These are phyloP conservation scores for Sporothrix inflata DNA, from an alignment of 2,329 filamentous ascomycete species.

Conservation along the genomic window DNA sequence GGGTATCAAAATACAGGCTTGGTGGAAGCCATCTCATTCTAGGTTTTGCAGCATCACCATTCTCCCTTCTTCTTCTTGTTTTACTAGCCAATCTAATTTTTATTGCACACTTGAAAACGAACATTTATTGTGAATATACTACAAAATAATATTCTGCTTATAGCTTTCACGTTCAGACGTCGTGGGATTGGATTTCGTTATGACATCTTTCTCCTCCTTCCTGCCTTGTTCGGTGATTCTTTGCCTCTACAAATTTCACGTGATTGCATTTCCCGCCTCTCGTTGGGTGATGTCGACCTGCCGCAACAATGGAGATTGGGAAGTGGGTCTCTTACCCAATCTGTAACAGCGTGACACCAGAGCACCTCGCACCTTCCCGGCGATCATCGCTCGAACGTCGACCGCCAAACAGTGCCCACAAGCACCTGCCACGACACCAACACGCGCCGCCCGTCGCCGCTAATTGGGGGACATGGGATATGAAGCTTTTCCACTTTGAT, in stretches of 20 bases:
- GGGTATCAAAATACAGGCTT: not conserved
- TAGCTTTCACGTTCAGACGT: not conserved
- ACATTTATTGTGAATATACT: not conserved
- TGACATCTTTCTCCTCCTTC: not conserved
- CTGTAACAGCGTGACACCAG: not conserved
- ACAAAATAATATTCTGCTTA: not conserved
- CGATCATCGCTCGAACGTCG: not conserved
- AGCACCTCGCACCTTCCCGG: not conserved
- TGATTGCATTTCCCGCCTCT: not conserved
- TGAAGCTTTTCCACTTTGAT: constrained; percentile 20
- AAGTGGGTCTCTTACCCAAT: constrained; percentile 16
- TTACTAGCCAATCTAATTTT: not conserved
- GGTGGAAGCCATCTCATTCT: not conserved
- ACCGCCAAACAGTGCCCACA: constrained; percentile 10
- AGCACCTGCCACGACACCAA: constrained; percentile 19
- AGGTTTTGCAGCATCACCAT: not conserved
- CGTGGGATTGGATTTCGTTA: not conserved
- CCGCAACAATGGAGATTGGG: not conserved
- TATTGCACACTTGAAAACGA: not conserved
- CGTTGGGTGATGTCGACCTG: not conserved
- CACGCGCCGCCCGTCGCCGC: not conserved
- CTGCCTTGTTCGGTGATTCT: not conserved
- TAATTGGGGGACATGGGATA: not conserved
- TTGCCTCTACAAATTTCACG: not conserved
- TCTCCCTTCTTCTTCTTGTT: constrained; percentile 1